Evolutionary conservation across 495 filamentous ascomycete species (phyloP), one percentile per base, ranked within the genome.

Genomic region (Ascodesmis nigricans): DNA sequence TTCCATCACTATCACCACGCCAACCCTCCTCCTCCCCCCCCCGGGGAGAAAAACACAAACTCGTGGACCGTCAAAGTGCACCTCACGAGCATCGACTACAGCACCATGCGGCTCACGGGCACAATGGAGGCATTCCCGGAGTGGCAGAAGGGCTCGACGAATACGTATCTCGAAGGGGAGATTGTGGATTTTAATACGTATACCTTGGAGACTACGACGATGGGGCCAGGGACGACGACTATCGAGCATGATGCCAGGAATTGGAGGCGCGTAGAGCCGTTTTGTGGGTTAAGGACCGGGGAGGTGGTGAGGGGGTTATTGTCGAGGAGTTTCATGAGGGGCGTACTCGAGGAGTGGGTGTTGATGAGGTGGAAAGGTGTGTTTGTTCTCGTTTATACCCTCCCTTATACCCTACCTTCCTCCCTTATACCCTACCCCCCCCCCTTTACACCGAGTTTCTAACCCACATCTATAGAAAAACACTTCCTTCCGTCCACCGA

Each of bases 41-140:
- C n/a, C n/a, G 8, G 13, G 30, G 7, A 21, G 16, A 7, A 18
- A 40, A 3, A 11, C 19, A n/a, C 17, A 33, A 59, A 60, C 33
- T 59, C 65, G 11, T 79, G 74, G 74, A 71, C 74, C 3, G 74
- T 79, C 29, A 72, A 71, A 40, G 71, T 79, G 27, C 74, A 66
- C 16, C 67, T 79, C 34, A 71, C 78, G 46, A 59, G 64, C 32
- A 63, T 78, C 42, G 69, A 79, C 51, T 65, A 67, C 40, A 49
- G 54, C 1, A 45, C 49, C 17, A 17, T 49, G 30, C 46, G 40
- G 23, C 23, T 25, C 29, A 26, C 71, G 10, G 75, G 75, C 3
- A 78, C 74, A 2, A 80, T 80, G 75, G 72, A 77, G 55, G 75
- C 75, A 7, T 77, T 71, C 58, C 69, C 78, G 43, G 73, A 76